phyloP scores from a whole-genome alignment of 1,284 basidiomycete species.

The Trametes pubescens region DNA sequence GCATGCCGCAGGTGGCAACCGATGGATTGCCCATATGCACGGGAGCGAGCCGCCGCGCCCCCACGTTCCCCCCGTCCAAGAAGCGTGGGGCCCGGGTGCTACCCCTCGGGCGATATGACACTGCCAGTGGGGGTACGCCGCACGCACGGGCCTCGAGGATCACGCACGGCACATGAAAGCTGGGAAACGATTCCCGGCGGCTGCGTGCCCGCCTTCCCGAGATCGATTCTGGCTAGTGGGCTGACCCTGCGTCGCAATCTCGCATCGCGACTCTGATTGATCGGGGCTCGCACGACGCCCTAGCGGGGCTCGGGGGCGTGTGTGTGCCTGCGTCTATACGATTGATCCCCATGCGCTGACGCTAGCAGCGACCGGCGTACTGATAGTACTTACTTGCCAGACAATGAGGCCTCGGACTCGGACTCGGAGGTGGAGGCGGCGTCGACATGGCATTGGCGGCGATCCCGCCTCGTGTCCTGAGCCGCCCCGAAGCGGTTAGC shows the following conservation, averaged over 20 bases:
- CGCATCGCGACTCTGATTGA: slow-evolving; percentile 10
- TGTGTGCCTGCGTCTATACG: neutral
- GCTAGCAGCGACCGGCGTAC: too few species aligned
- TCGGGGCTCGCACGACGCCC: neutral
- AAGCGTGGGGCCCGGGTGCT: neutral
- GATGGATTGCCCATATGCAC: neutral
- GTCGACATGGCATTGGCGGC: too few species aligned
- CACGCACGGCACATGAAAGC: neutral
- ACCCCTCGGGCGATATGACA: neutral
- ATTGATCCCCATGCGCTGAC: neutral
- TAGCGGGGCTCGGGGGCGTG: neutral
- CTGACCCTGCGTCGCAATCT: neutral
- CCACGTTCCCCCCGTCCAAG: neutral
- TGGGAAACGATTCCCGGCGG: slow-evolving; percentile 1
- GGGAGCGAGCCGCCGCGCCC: neutral
- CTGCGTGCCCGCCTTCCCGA: neutral
- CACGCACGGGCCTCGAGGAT: slow-evolving; percentile 11
- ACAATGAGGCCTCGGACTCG: too few species aligned
- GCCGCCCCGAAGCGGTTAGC: slow-evolving; percentile 15
- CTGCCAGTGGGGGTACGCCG: neutral
- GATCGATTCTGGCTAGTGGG: neutral
- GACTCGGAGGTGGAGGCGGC: too few species aligned
- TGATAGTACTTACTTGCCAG: neutral
- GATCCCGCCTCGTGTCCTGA: slow-evolving; percentile 14
- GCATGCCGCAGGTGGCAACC: slow-evolving; percentile 15